These are phyloP conservation scores for Salinomyces thailandicus DNA, from an alignment of 2,329 filamentous ascomycete species.

Conservation along the genomic window DNA sequence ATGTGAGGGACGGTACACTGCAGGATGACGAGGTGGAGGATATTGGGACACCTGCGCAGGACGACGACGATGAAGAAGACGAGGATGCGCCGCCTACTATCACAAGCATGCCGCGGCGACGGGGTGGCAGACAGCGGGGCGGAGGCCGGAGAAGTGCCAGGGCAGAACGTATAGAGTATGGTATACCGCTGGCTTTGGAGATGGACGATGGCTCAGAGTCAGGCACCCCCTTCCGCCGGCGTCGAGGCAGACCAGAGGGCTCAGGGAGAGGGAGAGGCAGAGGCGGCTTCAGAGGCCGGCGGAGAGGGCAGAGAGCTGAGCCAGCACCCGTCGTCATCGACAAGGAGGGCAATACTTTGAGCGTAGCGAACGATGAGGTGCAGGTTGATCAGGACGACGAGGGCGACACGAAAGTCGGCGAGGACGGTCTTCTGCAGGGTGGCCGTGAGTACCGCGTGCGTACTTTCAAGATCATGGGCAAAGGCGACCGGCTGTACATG, in stretches of 20 bases:
- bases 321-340: slow-evolving; percentile 78
- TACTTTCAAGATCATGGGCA: slow-evolving; percentile 80
- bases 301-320: slow-evolving; percentile 57
- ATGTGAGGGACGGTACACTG: slow-evolving; percentile 11
- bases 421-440: slow-evolving; percentile 68
- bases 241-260: slow-evolving; percentile 38
- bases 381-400: slow-evolving; percentile 76
- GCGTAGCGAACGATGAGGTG: slow-evolving; percentile 86
- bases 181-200: slow-evolving; percentile 42
- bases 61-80: slow-evolving; percentile 15
- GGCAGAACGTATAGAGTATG: slow-evolving; percentile 60
- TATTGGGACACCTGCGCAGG: slow-evolving; percentile 10
- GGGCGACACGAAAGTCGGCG: slow-evolving; percentile 89
- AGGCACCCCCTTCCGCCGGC: slow-evolving; percentile 40
- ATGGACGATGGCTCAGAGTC: slow-evolving; percentile 37
- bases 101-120: slow-evolving; percentile 29
- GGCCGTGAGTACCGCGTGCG: slow-evolving; percentile 90
- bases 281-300: slow-evolving; percentile 58
- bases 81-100: slow-evolving; percentile 19
- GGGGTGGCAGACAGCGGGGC: slow-evolving; percentile 29
- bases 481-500: slow-evolving; percentile 88
- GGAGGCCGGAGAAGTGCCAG: slow-evolving; percentile 28
- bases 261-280: slow-evolving; percentile 25
- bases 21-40: slow-evolving; percentile 21
- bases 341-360: slow-evolving; percentile 84